phyloP scores from a whole-genome alignment of 73 alveolate species.

The Tetrahymena malaccensis region DNA sequence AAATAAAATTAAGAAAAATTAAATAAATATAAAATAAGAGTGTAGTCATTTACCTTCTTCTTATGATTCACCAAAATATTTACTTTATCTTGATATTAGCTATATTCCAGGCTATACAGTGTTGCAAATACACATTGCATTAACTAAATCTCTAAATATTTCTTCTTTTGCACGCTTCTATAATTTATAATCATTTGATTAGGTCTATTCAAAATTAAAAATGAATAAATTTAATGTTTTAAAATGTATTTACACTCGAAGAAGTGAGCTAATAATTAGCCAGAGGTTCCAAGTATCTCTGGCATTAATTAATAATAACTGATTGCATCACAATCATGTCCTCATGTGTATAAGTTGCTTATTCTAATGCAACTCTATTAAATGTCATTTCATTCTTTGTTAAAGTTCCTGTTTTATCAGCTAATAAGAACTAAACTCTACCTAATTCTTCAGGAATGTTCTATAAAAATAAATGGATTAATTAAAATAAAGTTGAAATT shows the following conservation, averaged over 20 bases:
- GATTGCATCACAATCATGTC: background rate
- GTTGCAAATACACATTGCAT: slow-evolving; percentile 63
- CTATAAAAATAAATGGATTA: background rate
- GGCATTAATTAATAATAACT: background rate
- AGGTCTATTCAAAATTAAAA: background rate
- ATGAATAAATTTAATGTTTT: background rate
- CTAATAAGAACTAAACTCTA: slow-evolving; percentile 66
- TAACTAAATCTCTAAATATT: slow-evolving; percentile 56
- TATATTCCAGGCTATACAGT: slow-evolving; percentile 63
- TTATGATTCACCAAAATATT: slow-evolving; percentile 57
- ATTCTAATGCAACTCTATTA: slow-evolving; percentile 64
- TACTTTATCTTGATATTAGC: slow-evolving; percentile 1
- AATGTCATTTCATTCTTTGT: slow-evolving; percentile 88
- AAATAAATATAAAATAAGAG: background rate
- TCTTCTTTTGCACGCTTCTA: slow-evolving; percentile 39
- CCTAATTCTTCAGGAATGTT: slow-evolving; percentile 91
- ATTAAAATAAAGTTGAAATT: background rate
- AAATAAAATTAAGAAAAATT: too few relatives aligned
- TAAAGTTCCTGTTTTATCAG: slow-evolving; percentile 94
- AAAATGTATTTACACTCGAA: background rate
- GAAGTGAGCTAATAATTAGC: background rate
- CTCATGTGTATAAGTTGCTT: slow-evolving; percentile 10
- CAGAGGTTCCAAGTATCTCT: background rate
- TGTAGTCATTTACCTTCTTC: slow-evolving; percentile 46
- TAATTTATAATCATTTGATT: background rate